Evolutionary conservation across 2,329 filamentous ascomycete genomes (phyloP).

Genomic region (Amylocarpus encephaloides): DNA sequence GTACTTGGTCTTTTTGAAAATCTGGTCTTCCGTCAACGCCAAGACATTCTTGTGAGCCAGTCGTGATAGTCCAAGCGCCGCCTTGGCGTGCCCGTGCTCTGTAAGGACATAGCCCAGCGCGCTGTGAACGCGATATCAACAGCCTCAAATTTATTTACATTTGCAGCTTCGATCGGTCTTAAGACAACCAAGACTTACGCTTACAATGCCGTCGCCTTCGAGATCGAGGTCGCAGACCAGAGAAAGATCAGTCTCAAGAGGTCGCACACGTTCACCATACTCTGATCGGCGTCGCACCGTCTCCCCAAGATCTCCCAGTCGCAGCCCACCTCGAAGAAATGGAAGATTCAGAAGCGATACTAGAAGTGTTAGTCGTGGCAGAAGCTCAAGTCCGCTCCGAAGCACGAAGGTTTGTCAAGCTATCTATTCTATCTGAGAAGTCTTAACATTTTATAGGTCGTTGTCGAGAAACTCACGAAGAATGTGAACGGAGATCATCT

Average conservation of each 20-base stretch:
- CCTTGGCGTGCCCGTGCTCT: no score
- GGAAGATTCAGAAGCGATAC: conserved; percentile 27
- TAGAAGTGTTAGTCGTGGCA: conserved; percentile 29
- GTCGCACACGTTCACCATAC: conserved; percentile 27
- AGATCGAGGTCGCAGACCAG: background rate
- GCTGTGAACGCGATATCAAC: no score
- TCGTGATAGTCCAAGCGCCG: no score
- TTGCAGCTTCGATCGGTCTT: no score
- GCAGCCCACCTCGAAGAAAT: conserved; percentile 25
- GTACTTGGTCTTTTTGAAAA: background rate
- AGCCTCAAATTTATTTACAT: no score
- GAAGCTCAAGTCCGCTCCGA: conserved; percentile 34
- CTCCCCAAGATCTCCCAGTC: conserved; percentile 26
- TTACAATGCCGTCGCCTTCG: background rate
- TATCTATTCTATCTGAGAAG: conserved; percentile 1
- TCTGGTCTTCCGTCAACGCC: no score
- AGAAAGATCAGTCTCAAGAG: conserved; percentile 2
- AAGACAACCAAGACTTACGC: background rate
- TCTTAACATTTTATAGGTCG: conserved; percentile 55
- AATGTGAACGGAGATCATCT: conserved; percentile 88
- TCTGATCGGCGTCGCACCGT: conserved; percentile 28
- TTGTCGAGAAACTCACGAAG: conserved; percentile 92
- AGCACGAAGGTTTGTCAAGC: conserved; percentile 45
- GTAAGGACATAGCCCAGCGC: no score
- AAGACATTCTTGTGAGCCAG: no score